Percentiles rank a stretch among this genome's conserved stretches.
Evolutionary conservation across 2,329 filamentous ascomycete species (phyloP).

Genomic region (Diaporthe sp.): DNA sequence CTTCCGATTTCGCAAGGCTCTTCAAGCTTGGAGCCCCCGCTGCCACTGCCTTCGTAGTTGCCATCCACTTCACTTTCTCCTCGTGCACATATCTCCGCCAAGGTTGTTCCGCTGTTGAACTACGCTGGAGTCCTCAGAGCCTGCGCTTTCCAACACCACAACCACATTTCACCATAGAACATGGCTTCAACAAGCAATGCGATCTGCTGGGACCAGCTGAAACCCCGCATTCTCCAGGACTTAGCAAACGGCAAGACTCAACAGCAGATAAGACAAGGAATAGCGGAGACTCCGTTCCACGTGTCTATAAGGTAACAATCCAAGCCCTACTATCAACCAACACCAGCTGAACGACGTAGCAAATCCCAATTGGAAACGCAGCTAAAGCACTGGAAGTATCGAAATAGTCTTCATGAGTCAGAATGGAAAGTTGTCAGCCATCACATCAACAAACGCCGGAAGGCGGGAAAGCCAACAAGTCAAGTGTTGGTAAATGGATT

Average conservation of each 20-base stretch:
- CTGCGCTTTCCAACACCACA: background rate
- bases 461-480: background rate
- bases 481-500: background rate
- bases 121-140: background rate
- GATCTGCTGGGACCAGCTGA: background rate
- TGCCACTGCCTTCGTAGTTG: background rate
- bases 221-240: background rate
- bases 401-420: background rate
- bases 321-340: background rate
- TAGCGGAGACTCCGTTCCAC: background rate
- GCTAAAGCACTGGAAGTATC: background rate
- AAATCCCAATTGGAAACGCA: background rate
- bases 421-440: background rate
- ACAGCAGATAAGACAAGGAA: background rate
- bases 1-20: background rate
- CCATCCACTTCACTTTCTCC: background rate
- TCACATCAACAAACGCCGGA: background rate
- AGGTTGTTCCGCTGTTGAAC: background rate
- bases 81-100: background rate
- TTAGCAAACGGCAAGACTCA: background rate
- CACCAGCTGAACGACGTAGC: background rate
- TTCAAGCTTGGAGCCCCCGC: background rate
- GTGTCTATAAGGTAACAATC: background rate
- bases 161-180: background rate
- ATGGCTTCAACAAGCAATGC: background rate